Evolutionary conservation across 129 eudicot species (phyloP), one percentile per base, ranked within the genome.

Genomic region (Tagetes erecta): DNA sequence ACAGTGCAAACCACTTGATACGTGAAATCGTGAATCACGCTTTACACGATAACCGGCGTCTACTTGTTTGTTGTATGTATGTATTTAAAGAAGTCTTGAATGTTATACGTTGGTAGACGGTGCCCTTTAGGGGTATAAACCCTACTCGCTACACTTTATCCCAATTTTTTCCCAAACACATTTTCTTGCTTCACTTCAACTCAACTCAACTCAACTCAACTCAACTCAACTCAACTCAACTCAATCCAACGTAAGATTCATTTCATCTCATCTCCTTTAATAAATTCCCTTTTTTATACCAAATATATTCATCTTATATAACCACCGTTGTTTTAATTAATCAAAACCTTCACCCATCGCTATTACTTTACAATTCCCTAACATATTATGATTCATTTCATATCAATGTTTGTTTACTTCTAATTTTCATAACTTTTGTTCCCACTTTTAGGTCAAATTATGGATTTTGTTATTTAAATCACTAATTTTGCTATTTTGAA

Each of bases 171-270:
- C 12, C 64, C 39, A 30, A 30, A 13, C 39, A 27, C 38, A 30
- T 58, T 44, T 44, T 8, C 3, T 58, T 38, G 46, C 69, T 64
- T 39, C 69, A 56, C 35, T 44, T 62, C 67, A 35, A 6, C 30
- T 60, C 66, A 35, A 38, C 70, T 51, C 10, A 65, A 65, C n/a
- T 65, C 67, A 62, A 11, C 60, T 8, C 60, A 62, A 11, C 60
- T 8, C 60, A 11, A 13, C 58, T 3, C 4, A 1, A 1, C 38
- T 57, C 41, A 20, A 20, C 27, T 20, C 27, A 20, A 2, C 4
- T 4, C 4, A 35, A 38, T 51, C 70, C 10, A 65, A 65, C n/a
- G 70, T 65, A 65, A 65, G 51, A 40, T 65, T 65, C 67, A 62
- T 36, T 35, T 8, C 60, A 11, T 52, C 58, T 3, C 4, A 1